Percentiles rank a stretch among this genome's conserved stretches.
Conservation (phyloP, 192 early-diverging fungal genomes). For the Rhizophagus sp. region DNA sequence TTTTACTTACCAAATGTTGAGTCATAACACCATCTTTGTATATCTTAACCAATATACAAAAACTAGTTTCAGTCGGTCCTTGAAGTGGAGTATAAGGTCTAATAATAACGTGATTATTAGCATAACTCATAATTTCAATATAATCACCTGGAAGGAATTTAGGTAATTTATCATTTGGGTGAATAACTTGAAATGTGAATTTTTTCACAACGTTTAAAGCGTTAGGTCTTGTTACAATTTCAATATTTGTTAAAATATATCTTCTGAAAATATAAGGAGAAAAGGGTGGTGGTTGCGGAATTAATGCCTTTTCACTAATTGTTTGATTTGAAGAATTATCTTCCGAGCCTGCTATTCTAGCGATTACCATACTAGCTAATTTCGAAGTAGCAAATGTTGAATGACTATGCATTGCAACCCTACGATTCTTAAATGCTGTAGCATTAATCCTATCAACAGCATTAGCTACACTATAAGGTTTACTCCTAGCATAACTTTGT, state of each 20-base stretch:
- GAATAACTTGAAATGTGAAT: constrained; percentile 22
- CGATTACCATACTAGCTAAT: constrained; percentile 13
- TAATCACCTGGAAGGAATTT: constrained; percentile 29
- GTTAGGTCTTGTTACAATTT: constrained; percentile 1
- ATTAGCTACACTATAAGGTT: not conserved
- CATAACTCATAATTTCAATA: constrained; percentile 19
- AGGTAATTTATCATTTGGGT: not conserved
- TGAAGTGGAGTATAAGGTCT: constrained; percentile 27
- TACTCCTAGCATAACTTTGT: not conserved
- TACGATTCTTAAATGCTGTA: not conserved
- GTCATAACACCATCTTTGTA: constrained; percentile 28
- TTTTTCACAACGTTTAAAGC: constrained; percentile 1
- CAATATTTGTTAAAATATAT: constrained; percentile 24
- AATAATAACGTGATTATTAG: constrained; percentile 7
- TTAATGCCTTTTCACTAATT: not conserved
- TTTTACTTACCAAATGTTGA: constrained; percentile 20
- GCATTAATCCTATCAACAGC: not conserved
- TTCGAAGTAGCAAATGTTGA: constrained; percentile 11
- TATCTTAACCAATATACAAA: constrained; percentile 28
- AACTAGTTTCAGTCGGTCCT: not conserved
- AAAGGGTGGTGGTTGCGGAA: not conserved
- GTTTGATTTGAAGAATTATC: not conserved
- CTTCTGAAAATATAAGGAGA: constrained; percentile 23
- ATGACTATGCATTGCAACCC: constrained; percentile 8
- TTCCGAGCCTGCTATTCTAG: not conserved